A percentile compares a stretch with the other conserved stretches of the same genome.
phyloP scores from a whole-genome alignment of 1,284 basidiomycete species.

The Vanrija sp. region DNA sequence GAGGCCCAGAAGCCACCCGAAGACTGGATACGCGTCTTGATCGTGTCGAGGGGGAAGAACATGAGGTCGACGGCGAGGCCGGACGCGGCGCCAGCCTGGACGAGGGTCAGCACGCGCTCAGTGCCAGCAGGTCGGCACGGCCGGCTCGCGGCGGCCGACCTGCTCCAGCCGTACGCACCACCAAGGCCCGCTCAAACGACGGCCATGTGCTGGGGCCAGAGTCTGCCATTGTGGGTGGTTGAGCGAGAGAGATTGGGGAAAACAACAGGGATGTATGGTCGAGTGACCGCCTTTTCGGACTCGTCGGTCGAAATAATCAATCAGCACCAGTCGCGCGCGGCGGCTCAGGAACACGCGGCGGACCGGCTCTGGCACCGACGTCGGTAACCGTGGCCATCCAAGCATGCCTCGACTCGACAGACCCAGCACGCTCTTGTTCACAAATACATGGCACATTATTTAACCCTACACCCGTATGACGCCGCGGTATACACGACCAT shows the following conservation, averaged over 20 bases:
- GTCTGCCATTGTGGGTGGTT: background rate
- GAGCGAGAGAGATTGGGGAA: background rate
- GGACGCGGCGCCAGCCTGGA: slow-evolving; percentile 76
- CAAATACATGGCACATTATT: background rate
- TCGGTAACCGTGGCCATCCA: background rate
- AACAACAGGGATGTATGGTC: background rate
- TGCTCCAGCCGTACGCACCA: slow-evolving; percentile 22
- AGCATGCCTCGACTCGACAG: no score
- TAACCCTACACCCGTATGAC: background rate
- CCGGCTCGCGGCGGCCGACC: background rate
- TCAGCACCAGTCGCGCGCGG: background rate
- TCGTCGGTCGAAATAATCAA: background rate
- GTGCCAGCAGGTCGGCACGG: background rate
- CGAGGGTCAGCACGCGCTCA: background rate
- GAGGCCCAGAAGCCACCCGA: slow-evolving; percentile 77
- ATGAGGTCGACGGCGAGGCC: slow-evolving; percentile 89
- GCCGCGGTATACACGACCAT: no score
- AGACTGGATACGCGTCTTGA: slow-evolving; percentile 92
- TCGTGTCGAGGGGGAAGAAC: slow-evolving; percentile 93
- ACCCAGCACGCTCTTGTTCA: background rate
- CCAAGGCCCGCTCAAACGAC: slow-evolving; percentile 35
- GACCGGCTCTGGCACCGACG: background rate
- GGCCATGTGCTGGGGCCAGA: slow-evolving; percentile 11
- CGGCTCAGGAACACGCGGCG: background rate
- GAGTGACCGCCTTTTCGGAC: background rate